Evolutionary conservation across 805 yeast species (phyloP).

Genomic region (Schwanniomyces pseudopolymorphus): DNA sequence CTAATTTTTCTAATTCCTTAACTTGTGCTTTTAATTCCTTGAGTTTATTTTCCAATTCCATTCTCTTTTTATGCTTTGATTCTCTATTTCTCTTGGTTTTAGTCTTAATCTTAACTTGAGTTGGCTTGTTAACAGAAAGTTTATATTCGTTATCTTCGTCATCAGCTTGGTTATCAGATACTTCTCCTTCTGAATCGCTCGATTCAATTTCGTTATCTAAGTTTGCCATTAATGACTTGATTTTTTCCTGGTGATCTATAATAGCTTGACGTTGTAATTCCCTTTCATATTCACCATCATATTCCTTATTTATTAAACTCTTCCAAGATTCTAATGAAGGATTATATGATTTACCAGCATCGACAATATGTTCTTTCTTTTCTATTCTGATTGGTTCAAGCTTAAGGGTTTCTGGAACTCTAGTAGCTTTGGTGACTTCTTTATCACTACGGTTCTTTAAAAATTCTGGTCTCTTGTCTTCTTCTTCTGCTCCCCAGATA

Average conservation of each 20-base stretch:
- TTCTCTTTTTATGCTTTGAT: slow-evolving; percentile 59
- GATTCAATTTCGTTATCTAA: slow-evolving; percentile 58
- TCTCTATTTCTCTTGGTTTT: slow-evolving; percentile 72
- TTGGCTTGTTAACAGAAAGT: slow-evolving; percentile 74
- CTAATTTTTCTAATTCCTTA: slow-evolving; percentile 50
- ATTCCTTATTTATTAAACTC: slow-evolving; percentile 64
- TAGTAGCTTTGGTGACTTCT: slow-evolving; percentile 45
- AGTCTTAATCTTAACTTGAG: slow-evolving; percentile 69
- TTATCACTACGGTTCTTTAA: slow-evolving; percentile 17
- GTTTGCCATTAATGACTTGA: slow-evolving; percentile 63
- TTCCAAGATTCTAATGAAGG: slow-evolving; percentile 88
- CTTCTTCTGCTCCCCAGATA: slow-evolving; percentile 60
- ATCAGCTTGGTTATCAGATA: slow-evolving; percentile 29
- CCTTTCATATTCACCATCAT: slow-evolving; percentile 57
- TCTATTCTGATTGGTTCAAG: slow-evolving; percentile 54
- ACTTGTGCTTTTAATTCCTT: slow-evolving; percentile 62
- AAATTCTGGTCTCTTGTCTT: slow-evolving; percentile 15
- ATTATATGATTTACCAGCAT: slow-evolving; percentile 90
- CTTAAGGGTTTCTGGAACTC: slow-evolving; percentile 54
- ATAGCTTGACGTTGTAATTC: slow-evolving; percentile 65
- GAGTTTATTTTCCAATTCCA: slow-evolving; percentile 54
- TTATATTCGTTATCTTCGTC: slow-evolving; percentile 32
- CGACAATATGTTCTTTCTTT: slow-evolving; percentile 50
- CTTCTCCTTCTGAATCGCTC: slow-evolving; percentile 36
- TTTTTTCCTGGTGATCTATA: slow-evolving; percentile 61